Conservation (phyloP, 1,284 basidiomycete genomes). For the Earliella scabrosa region DNA sequence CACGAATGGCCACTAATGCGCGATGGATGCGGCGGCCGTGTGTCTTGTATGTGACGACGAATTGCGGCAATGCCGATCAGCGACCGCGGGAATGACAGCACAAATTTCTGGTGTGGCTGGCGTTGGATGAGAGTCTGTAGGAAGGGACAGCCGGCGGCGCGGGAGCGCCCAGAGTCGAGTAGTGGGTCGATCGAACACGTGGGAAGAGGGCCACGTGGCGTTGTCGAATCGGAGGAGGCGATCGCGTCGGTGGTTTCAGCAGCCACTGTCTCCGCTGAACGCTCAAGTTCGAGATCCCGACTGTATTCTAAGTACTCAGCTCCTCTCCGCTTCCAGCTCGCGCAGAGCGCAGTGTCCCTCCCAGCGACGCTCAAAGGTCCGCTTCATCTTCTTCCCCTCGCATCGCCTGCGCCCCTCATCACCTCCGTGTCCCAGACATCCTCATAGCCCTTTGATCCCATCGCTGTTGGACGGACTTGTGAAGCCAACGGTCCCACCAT, state of each 20-base stretch:
- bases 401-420: constrained; percentile 17
- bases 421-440: constrained; percentile 4
- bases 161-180: background rate
- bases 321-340: constrained; percentile 16
- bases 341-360: constrained; percentile 28
- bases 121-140: too few relatives aligned
- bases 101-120: too few relatives aligned
- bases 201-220: constrained; percentile 18
- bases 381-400: background rate
- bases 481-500: constrained; percentile 19
- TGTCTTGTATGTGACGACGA: too few relatives aligned
- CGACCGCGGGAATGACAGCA: background rate
- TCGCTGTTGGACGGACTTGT: constrained; percentile 21
- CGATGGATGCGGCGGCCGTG: too few relatives aligned
- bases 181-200: constrained; percentile 8
- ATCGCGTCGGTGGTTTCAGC: constrained; percentile 14
- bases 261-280: background rate
- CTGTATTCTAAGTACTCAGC: constrained; percentile 27
- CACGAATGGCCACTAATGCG: too few relatives aligned
- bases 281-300: background rate
- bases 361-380: constrained; percentile 14
- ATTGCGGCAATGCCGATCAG: background rate
- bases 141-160: background rate
- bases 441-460: constrained; percentile 30
- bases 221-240: constrained; percentile 14